These are phyloP conservation scores for Mangifera indica DNA, from an alignment of 345 rosid genomes.

Conservation along the genomic window DNA sequence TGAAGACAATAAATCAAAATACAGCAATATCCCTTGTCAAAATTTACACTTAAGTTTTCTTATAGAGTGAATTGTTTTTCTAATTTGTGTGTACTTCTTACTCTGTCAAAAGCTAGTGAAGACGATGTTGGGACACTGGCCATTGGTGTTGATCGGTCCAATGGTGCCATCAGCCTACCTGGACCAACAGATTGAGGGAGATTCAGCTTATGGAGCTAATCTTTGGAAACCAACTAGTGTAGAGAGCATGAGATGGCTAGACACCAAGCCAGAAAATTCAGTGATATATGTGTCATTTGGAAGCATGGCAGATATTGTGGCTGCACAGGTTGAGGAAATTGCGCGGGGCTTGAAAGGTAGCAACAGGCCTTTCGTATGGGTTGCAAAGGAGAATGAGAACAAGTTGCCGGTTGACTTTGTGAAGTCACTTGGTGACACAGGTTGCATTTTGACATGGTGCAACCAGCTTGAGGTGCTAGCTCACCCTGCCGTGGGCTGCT, in stretches of 20 bases:
- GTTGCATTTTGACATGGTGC: constrained; percentile 45
- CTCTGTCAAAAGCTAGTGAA: constrained; percentile 30
- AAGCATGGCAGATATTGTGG: constrained; percentile 40
- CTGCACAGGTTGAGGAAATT: constrained; percentile 40
- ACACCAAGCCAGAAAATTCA: constrained; percentile 28
- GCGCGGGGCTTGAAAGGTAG: constrained; percentile 41
- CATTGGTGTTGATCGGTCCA: constrained; percentile 42
- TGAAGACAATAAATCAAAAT: neutral
- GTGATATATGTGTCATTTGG: constrained; percentile 55
- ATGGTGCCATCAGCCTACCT: constrained; percentile 48
- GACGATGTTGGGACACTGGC: constrained; percentile 37
- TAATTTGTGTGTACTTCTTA: constrained; percentile 3
- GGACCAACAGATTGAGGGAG: constrained; percentile 39
- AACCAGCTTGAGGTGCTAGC: constrained; percentile 49
- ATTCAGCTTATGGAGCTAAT: constrained; percentile 39
- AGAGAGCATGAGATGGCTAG: constrained; percentile 40
- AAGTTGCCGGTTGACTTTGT: constrained; percentile 24
- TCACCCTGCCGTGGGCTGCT: constrained; percentile 44
- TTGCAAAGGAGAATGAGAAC: constrained; percentile 29
- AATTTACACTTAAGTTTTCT: neutral
- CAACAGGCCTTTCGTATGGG: constrained; percentile 43
- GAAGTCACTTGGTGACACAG: constrained; percentile 24
- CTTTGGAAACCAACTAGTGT: constrained; percentile 31
- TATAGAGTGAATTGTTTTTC: neutral
- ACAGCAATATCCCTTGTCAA: neutral